Evolutionary conservation across 1,284 basidiomycete species (phyloP).

Genomic region (Pulchroboletus neoregius): DNA sequence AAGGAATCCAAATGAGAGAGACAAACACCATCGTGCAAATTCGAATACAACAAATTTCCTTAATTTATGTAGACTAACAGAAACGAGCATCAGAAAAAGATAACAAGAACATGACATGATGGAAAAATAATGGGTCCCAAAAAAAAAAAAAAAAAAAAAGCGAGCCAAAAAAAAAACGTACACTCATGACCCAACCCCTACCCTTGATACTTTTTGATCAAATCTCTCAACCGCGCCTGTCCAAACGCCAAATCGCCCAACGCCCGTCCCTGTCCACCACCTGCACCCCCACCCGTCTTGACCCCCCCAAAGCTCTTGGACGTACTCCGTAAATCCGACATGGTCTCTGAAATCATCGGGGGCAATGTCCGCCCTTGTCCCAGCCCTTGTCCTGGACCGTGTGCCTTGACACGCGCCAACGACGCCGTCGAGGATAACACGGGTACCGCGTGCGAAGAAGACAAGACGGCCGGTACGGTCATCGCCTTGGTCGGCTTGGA

Average conservation of each 20-base stretch:
- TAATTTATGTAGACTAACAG: no score
- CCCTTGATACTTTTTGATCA: constrained; percentile 76
- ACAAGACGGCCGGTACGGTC: constrained; percentile 60
- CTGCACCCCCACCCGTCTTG: constrained; percentile 16
- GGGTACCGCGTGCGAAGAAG: constrained; percentile 65
- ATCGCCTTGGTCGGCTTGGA: constrained; percentile 31
- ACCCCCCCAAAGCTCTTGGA: constrained; percentile 13
- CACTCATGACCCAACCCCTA: constrained; percentile 17
- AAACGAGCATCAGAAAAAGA: no score
- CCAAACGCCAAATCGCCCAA: constrained; percentile 60
- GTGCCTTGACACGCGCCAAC: constrained; percentile 48
- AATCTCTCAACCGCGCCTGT: constrained; percentile 66
- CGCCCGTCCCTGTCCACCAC: constrained; percentile 12
- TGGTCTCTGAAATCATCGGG: constrained; percentile 36
- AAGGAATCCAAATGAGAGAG: no score
- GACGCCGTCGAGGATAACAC: constrained; percentile 71
- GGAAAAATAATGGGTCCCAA: no score
- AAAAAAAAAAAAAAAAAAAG: neutral
- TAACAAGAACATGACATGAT: no score
- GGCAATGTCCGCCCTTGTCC: constrained; percentile 22
- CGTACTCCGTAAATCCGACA: constrained; percentile 18
- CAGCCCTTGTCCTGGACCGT: constrained; percentile 19
- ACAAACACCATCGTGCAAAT: no score
- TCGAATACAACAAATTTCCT: no score
- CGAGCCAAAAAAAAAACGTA: neutral